Conservation (phyloP, 2,329 filamentous ascomycete genomes). For the Cladophialophora chaetospira region DNA sequence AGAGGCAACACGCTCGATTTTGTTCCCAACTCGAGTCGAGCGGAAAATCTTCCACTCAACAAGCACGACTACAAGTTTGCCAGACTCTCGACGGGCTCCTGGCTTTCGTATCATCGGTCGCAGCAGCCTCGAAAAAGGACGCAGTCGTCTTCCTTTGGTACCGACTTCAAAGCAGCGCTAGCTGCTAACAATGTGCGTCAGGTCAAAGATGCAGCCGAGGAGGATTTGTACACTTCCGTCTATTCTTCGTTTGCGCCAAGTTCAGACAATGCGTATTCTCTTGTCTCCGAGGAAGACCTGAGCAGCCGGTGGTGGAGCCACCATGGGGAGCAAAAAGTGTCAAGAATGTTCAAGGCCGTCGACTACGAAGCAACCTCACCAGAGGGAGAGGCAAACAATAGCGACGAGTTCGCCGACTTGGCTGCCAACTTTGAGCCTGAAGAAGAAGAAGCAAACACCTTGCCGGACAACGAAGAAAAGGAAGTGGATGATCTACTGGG, state of each 20-base stretch:
- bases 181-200: constrained; percentile 17
- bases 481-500: constrained; percentile 55
- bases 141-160: constrained; percentile 5
- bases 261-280: constrained; percentile 47
- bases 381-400: constrained; percentile 32
- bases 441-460: constrained; percentile 32
- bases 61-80: constrained; percentile 45
- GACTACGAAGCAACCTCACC: constrained; percentile 20
- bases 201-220: background rate
- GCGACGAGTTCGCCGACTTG: constrained; percentile 45
- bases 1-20: constrained; percentile 32
- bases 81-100: constrained; percentile 44
- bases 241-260: constrained; percentile 54
- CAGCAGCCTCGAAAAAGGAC: constrained; percentile 8
- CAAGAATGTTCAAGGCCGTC: constrained; percentile 15
- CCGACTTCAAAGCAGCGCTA: constrained; percentile 16
- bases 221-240: constrained; percentile 44
- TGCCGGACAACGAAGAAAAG: constrained; percentile 43
- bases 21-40: constrained; percentile 13
- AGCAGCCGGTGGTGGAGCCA: constrained; percentile 51
- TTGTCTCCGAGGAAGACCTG: constrained; percentile 47
- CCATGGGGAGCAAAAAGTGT: constrained; percentile 43
- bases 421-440: constrained; percentile 46
- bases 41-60: constrained; percentile 35
- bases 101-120: constrained; percentile 43